Base-by-base conservation (phyloP, 306 rosid genomes). In the Pueraria montana region DNA sequence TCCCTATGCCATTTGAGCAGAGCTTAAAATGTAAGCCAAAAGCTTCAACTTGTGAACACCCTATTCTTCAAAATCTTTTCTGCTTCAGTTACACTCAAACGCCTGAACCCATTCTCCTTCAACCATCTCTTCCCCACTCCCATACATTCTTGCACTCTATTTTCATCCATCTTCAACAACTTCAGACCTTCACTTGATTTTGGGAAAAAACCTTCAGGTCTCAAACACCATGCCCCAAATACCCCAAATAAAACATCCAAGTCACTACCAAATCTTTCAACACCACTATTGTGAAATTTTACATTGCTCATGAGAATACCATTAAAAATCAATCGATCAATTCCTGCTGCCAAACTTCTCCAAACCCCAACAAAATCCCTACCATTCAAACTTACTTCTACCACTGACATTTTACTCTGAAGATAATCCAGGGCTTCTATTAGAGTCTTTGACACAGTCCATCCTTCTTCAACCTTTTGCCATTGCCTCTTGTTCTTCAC, bases 161-260 rank as follows among this genome's bases (percentile, higher is more conserved):
- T 90, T 80, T 88, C 90, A 34, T 84, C 87, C 87, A 90, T 81
- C 83, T 86, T 96, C 90, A 96, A 81, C 82, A 94, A 80, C 88
- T 86, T 93, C 71, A 92, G 82, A 52, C 99, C 94, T 74, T 96
- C 96, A 43, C 86, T 89, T 80, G 67, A 64, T 87, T 88, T 90
- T 5, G 96, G 99, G 69, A 96, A 93, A 81, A 96, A 93, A 30
- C 98, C 92, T 85, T 91, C 92, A 4, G 98, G 97, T 80, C 99
- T 92, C 80, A 93, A 80, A 86, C 99, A 92, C 97, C 97, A 96
- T 49, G 90, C 72, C 48, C 90, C 78, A 74, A 93, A 96, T 79
- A 94, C 90, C 82, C 96, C 98, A 86, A 89, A 96, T 83, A 94
- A 84, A 81, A 90, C 94, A 79, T 88, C 89, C 58, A 96, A 72